These are phyloP conservation scores for Sporothrix dimorphospora DNA, from an alignment of 2,329 filamentous ascomycete species.

Conservation along the genomic window DNA sequence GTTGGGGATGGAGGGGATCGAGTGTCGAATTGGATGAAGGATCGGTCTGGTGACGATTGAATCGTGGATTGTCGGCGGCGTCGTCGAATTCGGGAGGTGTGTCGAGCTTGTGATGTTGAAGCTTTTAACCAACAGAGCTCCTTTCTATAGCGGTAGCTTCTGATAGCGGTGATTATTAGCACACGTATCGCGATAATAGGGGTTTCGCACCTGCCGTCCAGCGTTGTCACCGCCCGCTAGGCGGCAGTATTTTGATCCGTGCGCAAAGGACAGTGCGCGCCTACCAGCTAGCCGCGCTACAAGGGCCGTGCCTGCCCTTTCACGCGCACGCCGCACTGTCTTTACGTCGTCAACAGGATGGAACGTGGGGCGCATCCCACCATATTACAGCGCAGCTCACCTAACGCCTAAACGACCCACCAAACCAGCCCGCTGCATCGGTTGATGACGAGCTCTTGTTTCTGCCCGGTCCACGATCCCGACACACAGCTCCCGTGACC, in stretches of 20 bases:
- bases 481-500: conserved; percentile 7
- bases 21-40: neutral
- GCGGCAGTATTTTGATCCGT: conserved; percentile 27
- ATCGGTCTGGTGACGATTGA: neutral
- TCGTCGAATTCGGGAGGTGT: neutral
- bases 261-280: conserved; percentile 12
- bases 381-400: conserved; percentile 7
- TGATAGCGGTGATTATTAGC: conserved; percentile 9
- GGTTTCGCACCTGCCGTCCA: conserved; percentile 2
- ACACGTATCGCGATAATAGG: conserved; percentile 23
- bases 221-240: conserved; percentile 25
- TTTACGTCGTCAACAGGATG: conserved; percentile 1
- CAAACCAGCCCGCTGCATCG: neutral
- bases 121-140: conserved; percentile 1
- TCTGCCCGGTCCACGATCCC: conserved; percentile 11
- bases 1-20: conserved; percentile 35
- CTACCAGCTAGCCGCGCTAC: neutral
- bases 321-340: conserved; percentile 22
- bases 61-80: neutral
- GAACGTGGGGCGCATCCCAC: conserved; percentile 28
- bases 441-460: conserved; percentile 14
- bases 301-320: neutral
- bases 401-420: neutral
- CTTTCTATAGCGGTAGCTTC: neutral
- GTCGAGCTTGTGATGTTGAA: neutral